A percentile compares a stretch with the other conserved stretches of the same genome.
Conservation (phyloP, 331 rosid species). For the Telfairia occidentalis region DNA sequence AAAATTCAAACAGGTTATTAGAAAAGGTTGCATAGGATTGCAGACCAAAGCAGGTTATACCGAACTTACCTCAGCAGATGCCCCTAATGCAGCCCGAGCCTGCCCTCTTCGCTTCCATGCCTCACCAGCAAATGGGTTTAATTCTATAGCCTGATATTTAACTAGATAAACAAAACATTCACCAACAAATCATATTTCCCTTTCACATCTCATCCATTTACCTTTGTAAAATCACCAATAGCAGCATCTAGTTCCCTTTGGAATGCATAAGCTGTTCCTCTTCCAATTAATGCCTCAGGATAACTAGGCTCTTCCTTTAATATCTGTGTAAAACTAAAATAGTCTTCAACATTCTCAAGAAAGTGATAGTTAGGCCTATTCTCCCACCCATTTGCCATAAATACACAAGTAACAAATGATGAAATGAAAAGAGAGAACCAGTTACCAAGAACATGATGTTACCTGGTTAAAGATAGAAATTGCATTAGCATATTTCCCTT, state of each 20-base stretch:
- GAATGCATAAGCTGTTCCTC: slow-evolving; percentile 93
- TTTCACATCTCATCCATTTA: slow-evolving; percentile 20
- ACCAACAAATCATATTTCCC: not conserved
- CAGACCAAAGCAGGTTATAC: slow-evolving; percentile 17
- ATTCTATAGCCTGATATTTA: slow-evolving; percentile 64
- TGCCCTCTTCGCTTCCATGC: slow-evolving; percentile 99
- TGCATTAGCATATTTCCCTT: slow-evolving; percentile 80
- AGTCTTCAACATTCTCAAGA: not conserved
- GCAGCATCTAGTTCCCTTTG: slow-evolving; percentile 82
- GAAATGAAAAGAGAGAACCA: slow-evolving; percentile 3
- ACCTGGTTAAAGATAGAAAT: slow-evolving; percentile 87
- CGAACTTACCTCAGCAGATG: slow-evolving; percentile 65
- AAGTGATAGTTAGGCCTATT: not conserved
- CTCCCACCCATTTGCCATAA: not conserved
- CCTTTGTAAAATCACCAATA: slow-evolving; percentile 93
- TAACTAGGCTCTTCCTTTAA: slow-evolving; percentile 75
- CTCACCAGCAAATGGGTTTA: slow-evolving; percentile 78
- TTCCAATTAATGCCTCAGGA: slow-evolving; percentile 96
- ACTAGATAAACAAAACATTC: slow-evolving; percentile 10
- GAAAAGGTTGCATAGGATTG: not conserved
- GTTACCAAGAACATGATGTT: slow-evolving; percentile 8
- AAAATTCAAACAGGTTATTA: not conserved
- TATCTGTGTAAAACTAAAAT: slow-evolving; percentile 40
- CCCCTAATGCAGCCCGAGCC: slow-evolving; percentile 95
- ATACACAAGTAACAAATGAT: slow-evolving; percentile 6